Evolutionary conservation across 2,329 filamentous ascomycete species (phyloP).

Genomic region (Periglandula ipomoeae): DNA sequence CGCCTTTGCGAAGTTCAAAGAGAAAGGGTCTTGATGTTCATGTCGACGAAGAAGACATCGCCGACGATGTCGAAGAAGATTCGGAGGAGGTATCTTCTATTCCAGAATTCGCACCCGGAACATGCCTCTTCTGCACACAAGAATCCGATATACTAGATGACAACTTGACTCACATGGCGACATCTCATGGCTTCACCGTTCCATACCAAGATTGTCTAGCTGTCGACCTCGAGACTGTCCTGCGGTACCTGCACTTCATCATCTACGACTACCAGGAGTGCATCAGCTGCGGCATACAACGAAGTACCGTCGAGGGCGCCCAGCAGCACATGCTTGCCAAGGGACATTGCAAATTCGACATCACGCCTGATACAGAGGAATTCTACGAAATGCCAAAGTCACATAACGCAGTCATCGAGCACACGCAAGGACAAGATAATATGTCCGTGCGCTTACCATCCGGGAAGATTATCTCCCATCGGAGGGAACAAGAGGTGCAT

Average conservation of each 20-base stretch:
- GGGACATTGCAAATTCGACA: conserved; percentile 36
- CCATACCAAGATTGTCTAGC: conserved; percentile 28
- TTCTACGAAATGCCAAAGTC: conserved; percentile 27
- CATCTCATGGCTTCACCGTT: conserved; percentile 36
- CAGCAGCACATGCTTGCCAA: conserved; percentile 44
- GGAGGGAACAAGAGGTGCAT: conserved; percentile 5
- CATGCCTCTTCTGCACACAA: conserved; percentile 34
- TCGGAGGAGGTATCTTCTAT: neutral
- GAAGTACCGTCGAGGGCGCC: conserved; percentile 31
- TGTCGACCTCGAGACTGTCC: conserved; percentile 36
- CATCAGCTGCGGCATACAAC: conserved; percentile 37
- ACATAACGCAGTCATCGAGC: neutral
- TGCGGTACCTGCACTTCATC: conserved; percentile 38
- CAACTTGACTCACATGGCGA: conserved; percentile 40
- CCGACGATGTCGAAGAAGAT: conserved; percentile 1
- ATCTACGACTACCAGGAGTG: conserved; percentile 41
- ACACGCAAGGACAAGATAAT: neutral
- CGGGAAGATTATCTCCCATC: conserved; percentile 24
- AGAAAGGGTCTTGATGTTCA: neutral
- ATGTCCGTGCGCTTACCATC: conserved; percentile 20
- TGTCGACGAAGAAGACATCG: neutral
- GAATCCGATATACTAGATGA: conserved; percentile 20
- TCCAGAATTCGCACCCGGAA: conserved; percentile 17
- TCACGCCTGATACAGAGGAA: conserved; percentile 28
- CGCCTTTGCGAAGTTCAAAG: neutral